Conservation (phyloP, 768 basidiomycete genomes). For the Amanita subjunquillea region DNA sequence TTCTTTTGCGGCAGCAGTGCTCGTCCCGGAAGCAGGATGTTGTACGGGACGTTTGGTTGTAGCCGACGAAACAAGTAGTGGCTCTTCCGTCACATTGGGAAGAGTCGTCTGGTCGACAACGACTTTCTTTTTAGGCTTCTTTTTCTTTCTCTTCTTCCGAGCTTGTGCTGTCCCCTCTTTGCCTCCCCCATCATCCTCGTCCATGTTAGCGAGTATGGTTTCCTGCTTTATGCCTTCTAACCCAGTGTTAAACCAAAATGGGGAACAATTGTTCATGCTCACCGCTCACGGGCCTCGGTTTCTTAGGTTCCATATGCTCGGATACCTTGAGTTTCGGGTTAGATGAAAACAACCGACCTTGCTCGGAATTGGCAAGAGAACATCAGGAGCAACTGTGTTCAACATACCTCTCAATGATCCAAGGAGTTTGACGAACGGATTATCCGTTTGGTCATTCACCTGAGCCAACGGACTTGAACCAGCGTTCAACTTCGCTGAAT, state of each 20-base stretch:
- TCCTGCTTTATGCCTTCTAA: not conserved
- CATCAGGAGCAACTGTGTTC: conserved; percentile 2
- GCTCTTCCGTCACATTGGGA: conserved; percentile 12
- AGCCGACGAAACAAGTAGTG: conserved; percentile 6
- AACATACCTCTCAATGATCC: conserved; percentile 58
- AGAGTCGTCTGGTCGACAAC: conserved; percentile 13
- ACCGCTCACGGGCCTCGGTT: conserved; percentile 1
- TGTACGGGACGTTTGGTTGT: conserved; percentile 6
- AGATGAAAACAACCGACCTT: conserved; percentile 56
- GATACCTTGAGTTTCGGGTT: conserved; percentile 29
- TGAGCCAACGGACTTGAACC: conserved; percentile 34
- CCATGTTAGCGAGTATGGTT: conserved; percentile 36
- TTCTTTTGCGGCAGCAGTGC: conserved; percentile 13
- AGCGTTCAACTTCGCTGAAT: conserved; percentile 24
- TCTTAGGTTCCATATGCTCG: conserved; percentile 16
- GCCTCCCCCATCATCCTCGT: conserved; percentile 57
- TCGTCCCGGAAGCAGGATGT: conserved; percentile 10
- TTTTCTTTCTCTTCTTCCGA: conserved; percentile 52
- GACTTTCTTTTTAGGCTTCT: conserved; percentile 63
- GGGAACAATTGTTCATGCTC: not conserved
- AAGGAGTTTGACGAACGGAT: conserved; percentile 71
- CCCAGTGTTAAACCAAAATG: not conserved
- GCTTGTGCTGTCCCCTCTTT: conserved; percentile 32
- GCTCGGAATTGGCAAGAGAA: not conserved
- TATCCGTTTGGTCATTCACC: conserved; percentile 46